Evolutionary conservation across 2,329 filamentous ascomycete genomes (phyloP).

Genomic region (Ceratocystis variospora): DNA sequence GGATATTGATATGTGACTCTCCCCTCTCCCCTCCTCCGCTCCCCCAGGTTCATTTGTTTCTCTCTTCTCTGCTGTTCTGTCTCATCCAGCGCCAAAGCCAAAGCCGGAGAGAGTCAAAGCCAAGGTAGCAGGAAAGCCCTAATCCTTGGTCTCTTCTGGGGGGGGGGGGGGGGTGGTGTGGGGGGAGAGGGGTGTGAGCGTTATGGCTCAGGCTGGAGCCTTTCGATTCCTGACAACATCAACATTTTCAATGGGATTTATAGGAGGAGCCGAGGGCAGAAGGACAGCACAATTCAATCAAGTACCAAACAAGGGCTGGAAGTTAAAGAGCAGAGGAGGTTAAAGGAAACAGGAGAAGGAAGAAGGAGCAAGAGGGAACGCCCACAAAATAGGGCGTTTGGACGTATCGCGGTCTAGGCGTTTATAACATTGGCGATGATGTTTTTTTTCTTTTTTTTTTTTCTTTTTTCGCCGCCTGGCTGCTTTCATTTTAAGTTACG

Average conservation of each 20-base stretch:
- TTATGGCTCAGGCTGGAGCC: not conserved
- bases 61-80: too few relatives aligned
- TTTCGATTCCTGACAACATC: slow-evolving; percentile 1
- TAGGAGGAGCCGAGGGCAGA: not conserved
- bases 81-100: not conserved
- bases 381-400: not conserved
- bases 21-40: too few relatives aligned
- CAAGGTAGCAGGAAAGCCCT: not conserved
- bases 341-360: not conserved
- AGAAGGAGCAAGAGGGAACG: not conserved
- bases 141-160: not conserved
- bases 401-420: slow-evolving; percentile 3
- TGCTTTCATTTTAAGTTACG: not conserved
- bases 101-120: not conserved
- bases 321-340: not conserved
- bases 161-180: too few relatives aligned
- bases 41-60: too few relatives aligned
- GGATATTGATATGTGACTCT: too few relatives aligned
- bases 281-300: not conserved
- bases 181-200: too few relatives aligned
- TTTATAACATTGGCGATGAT: not conserved
- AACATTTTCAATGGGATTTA: not conserved
- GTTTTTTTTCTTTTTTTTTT: not conserved
- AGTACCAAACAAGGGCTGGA: not conserved
- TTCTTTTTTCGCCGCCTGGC: not conserved